Evolutionary conservation across 768 basidiomycete genomes (phyloP), one percentile per base, ranked within the genome.

Genomic region (Peribolospora kevripleyi): DNA sequence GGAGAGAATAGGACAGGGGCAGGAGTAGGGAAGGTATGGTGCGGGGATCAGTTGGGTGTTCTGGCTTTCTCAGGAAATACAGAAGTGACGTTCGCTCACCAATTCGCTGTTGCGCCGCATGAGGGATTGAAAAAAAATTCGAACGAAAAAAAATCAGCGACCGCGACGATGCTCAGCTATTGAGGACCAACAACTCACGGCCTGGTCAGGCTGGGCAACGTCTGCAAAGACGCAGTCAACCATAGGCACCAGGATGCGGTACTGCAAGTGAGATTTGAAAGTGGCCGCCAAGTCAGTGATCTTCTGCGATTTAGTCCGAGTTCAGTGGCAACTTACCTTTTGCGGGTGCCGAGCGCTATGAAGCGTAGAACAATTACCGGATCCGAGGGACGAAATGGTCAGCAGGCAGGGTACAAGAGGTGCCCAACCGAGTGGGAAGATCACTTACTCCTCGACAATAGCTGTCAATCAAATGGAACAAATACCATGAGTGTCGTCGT

Each of bases 161-260:
- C 25, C 25, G 25, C 25, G 25, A 25, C 25, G 25, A 25, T 25
- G 25, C 25, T 25, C 25, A 25, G 25, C 25, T 25, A 25, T 25
- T 25, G 25, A 25, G 25, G 25, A 25, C 25, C 25, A 25, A 25
- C 25, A 25, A 25, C 25, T 25, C 25, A 25, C 25, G 25, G 25
- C 87, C 70, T 95, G 88, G 69, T 95, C 87, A 48, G 87, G 87
- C 65, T 95, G 88, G 0, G 88, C 88, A 51, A 95, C 78, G 67
- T 95, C 88, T 52, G 90, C 86, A 62, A 95, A 91, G 65, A 98
- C 82, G 59, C 91, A 88, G 62, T 98, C 93, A 55, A 97, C 91
- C 54, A 85, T 76, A 53, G 86, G 82, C 57, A 98, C 72, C 39
- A 97, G 80, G 83, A 97, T 95, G 61, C 91, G 80, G 74, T 98